These are phyloP conservation scores for Trichosanthes truncata DNA, from an alignment of 306 rosid species.

Conservation along the genomic window DNA sequence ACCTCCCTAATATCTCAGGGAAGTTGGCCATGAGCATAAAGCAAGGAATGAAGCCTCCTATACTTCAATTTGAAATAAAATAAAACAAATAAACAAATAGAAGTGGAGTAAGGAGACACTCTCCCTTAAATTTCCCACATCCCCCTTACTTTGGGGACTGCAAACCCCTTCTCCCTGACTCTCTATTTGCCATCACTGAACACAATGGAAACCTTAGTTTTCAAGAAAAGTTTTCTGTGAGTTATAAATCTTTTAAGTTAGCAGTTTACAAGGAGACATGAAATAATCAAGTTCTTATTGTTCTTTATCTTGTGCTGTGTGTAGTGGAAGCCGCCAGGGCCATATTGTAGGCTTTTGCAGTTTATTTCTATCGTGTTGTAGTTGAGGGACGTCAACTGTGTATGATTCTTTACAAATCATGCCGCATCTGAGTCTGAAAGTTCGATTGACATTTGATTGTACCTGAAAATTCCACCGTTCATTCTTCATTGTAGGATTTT, in stretches of 20 bases:
- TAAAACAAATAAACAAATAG: background rate
- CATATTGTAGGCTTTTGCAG: background rate
- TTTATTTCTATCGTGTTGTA: background rate
- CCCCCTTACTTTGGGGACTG: background rate
- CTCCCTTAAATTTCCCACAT: background rate
- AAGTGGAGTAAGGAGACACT: background rate
- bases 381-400: background rate
- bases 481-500: background rate
- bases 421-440: background rate
- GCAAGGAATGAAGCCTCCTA: background rate
- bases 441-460: background rate
- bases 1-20: background rate
- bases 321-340: background rate
- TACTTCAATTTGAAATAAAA: background rate
- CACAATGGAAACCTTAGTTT: background rate
- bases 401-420: background rate
- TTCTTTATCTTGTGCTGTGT: background rate
- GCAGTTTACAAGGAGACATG: background rate
- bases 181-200: background rate
- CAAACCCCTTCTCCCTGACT: background rate
- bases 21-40: background rate
- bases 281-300: background rate
- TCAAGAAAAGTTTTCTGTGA: background rate
- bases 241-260: background rate
- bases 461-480: background rate